Evolutionary conservation across 2,329 filamentous ascomycete species (phyloP).

Genomic region (Epichloe elymi): DNA sequence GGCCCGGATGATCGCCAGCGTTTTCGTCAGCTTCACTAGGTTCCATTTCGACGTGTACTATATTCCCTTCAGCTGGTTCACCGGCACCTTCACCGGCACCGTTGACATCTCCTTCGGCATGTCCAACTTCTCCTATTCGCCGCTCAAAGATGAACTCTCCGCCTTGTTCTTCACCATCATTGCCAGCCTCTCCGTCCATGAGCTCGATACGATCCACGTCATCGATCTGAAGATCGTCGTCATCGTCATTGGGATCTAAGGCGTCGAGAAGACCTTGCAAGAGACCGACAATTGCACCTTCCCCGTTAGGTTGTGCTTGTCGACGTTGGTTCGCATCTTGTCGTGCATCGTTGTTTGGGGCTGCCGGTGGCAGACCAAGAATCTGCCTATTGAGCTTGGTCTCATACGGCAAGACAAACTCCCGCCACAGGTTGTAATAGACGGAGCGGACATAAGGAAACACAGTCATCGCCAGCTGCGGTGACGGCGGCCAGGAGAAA

Average conservation of each 20-base stretch:
- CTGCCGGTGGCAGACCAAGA: constrained; percentile 22
- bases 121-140: constrained; percentile 21
- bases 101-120: constrained; percentile 12
- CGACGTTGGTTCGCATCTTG: constrained; percentile 1
- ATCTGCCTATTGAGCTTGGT: constrained; percentile 34
- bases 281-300: constrained; percentile 22
- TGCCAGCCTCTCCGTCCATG: constrained; percentile 7
- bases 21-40: background rate
- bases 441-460: constrained; percentile 33
- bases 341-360: constrained; percentile 10
- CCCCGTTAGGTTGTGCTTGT: constrained; percentile 7
- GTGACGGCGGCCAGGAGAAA: constrained; percentile 40
- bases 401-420: constrained; percentile 34
- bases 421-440: constrained; percentile 34
- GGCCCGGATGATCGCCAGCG: background rate
- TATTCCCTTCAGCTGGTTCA: constrained; percentile 25
- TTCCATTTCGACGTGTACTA: constrained; percentile 8
- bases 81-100: constrained; percentile 10
- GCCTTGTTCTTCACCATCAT: constrained; percentile 9
- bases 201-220: constrained; percentile 8
- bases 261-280: constrained; percentile 24
- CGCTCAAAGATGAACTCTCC: constrained; percentile 20
- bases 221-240: constrained; percentile 8
- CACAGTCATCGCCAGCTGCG: constrained; percentile 34
- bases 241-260: constrained; percentile 19